Conservation (phyloP, 768 basidiomycete species). For the Mrakia blollopis region DNA sequence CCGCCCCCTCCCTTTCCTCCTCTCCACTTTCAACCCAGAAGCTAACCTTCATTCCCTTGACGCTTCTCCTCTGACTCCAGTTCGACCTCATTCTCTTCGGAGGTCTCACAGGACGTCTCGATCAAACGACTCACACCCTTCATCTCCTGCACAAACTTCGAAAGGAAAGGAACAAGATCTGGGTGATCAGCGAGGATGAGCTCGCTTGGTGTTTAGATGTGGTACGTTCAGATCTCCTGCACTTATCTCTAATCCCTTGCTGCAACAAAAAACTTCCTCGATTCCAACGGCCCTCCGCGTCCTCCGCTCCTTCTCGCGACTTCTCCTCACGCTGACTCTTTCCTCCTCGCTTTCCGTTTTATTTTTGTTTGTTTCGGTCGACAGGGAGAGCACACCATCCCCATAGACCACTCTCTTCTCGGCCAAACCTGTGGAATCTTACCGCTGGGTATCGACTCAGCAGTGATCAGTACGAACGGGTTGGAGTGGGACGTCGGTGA, state of each 20-base stretch:
- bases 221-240: no score
- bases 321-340: background rate
- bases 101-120: constrained; percentile 82
- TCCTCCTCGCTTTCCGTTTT: background rate
- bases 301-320: no score
- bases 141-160: constrained; percentile 54
- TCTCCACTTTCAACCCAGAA: no score
- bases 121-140: constrained; percentile 88
- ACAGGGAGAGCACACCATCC: constrained; percentile 77
- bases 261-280: background rate
- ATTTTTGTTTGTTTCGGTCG: no score
- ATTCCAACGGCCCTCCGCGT: background rate
- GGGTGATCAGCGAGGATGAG: constrained; percentile 82
- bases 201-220: constrained; percentile 81
- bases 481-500: constrained; percentile 83
- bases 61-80: constrained; percentile 42
- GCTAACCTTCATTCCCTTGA: no score
- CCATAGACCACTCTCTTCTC: constrained; percentile 64
- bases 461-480: constrained; percentile 73
- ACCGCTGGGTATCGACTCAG: constrained; percentile 75
- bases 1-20: background rate
- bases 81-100: constrained; percentile 75
- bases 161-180: constrained; percentile 48
- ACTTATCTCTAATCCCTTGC: background rate
- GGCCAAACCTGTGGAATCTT: constrained; percentile 93